Evolutionary conservation across 768 basidiomycete species (phyloP).

Genomic region (Thelephora ganbajun): DNA sequence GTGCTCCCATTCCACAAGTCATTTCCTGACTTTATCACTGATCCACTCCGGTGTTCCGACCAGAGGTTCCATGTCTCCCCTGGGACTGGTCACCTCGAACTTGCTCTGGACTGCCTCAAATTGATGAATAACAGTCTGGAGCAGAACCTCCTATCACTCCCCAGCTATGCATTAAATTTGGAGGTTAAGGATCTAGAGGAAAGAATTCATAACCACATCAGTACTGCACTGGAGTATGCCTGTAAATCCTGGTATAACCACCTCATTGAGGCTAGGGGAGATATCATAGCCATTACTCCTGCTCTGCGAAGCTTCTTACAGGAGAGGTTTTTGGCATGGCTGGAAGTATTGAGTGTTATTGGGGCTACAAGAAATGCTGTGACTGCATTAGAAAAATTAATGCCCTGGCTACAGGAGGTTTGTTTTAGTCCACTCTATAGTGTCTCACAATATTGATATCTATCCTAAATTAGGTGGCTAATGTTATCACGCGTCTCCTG

Average conservation of each 20-base stretch:
- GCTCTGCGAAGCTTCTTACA: background rate
- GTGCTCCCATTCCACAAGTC: background rate
- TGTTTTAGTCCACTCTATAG: no score
- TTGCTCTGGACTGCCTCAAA: background rate
- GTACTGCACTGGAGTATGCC: background rate
- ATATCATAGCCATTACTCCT: background rate
- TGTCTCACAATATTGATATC: no score
- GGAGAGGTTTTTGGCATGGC: background rate
- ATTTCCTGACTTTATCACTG: background rate
- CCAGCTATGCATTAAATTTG: background rate
- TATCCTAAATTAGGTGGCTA: no score
- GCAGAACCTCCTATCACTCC: background rate
- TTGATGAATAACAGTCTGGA: background rate
- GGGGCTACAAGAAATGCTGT: background rate
- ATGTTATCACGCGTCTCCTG: no score
- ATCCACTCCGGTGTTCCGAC: background rate
- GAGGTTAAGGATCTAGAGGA: background rate
- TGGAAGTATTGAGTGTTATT: constrained; percentile 1
- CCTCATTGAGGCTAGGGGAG: background rate
- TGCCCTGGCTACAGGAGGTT: no score
- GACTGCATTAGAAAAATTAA: no score
- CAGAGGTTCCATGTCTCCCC: background rate
- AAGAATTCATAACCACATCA: background rate
- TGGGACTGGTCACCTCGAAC: background rate
- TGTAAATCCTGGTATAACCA: constrained; percentile 2